Evolutionary conservation across 2,329 filamentous ascomycete genomes (phyloP), one percentile per base, ranked within the genome.

Genomic region (Rhynchosporium graminicola): DNA sequence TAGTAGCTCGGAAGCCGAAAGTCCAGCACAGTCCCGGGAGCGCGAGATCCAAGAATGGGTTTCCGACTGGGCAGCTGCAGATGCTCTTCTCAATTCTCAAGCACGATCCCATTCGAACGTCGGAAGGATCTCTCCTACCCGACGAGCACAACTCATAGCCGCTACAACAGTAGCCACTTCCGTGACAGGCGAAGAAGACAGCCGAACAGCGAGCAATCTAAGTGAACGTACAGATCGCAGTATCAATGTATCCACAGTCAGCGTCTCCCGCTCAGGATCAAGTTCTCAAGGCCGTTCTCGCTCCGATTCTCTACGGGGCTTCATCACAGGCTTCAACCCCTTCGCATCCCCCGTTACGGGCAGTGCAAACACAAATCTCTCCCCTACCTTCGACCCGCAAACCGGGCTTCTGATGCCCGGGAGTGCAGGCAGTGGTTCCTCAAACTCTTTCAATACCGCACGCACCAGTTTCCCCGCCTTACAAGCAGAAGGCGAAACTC

Each of bases 11-110:
- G 65, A 69, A 5, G 60, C 66, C 2, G 72, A 73, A 58, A 68
- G 64, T 54, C 61, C 67, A 8, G 69, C 69, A 13, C 67, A 61
- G 45, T 71, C 71, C 33, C 69, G 72, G 10, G 70, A 74, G 50
- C 66, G 70, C 28, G 73, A 75, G 50, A 71, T 75, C 12, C 67
- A 73, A 42, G 69, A 74, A 69, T 76, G 74, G 74, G 71, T 75
- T n/a, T 64, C 69, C 7, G 74, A 76, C 58, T 76, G 74, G 74
- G 74, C 72, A 1, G 71, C 70, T 7, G 74, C 73, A 15, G 73
- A 74, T 65, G 68, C 70, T 6, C 63, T 74, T 3, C 63, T 75
- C 31, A 68, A 67, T 26, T 65, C 71, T 4, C 72, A 73, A 63
- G 63, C 66, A 10, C 64, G 63, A n/a, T 64, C 63, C 13, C 69